Evolutionary conservation across 306 rosid genomes (phyloP).

Genomic region (Parietaria judaica): DNA sequence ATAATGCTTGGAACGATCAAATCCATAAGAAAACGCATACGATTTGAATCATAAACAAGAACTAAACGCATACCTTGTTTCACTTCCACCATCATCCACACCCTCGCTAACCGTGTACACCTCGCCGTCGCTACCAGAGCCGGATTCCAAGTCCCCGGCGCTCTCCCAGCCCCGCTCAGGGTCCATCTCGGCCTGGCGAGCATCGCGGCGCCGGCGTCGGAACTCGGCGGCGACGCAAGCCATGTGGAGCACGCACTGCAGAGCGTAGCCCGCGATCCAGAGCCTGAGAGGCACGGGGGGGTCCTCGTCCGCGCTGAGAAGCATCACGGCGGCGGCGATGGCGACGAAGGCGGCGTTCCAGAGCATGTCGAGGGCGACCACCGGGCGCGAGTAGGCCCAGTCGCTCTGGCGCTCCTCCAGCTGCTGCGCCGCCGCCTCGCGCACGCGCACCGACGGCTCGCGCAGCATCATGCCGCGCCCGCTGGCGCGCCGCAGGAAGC

Average conservation of each 20-base stretch:
- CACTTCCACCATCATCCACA: conserved; percentile 25
- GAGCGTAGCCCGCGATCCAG: conserved; percentile 66
- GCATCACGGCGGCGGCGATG: conserved; percentile 36
- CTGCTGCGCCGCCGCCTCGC: conserved; percentile 94
- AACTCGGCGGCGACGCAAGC: conserved; percentile 47
- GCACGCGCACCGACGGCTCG: conserved; percentile 72
- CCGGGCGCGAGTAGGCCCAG: conserved; percentile 86
- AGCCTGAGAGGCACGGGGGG: conserved; percentile 67
- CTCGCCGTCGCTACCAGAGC: conserved; percentile 52
- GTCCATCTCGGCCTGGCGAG: conserved; percentile 12
- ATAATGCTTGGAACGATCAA: too few species aligned
- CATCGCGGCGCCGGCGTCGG: conserved; percentile 25
- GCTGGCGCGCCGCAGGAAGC: conserved; percentile 65
- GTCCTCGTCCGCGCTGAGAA: conserved; percentile 38
- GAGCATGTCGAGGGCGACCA: conserved; percentile 52
- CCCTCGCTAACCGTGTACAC: conserved; percentile 28
- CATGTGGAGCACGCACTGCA: conserved; percentile 57
- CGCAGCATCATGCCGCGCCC: conserved; percentile 78
- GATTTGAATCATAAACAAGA: background rate
- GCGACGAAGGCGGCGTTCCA: conserved; percentile 66
- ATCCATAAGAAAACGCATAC: too few species aligned
- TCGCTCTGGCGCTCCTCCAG: conserved; percentile 90
- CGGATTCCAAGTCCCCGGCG: conserved; percentile 35
- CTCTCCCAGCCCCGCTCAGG: conserved; percentile 27
- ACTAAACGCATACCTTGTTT: conserved; percentile 35